Base-by-base conservation (phyloP, 2,329 filamentous ascomycete genomes). In the Fusarium aywerte region DNA sequence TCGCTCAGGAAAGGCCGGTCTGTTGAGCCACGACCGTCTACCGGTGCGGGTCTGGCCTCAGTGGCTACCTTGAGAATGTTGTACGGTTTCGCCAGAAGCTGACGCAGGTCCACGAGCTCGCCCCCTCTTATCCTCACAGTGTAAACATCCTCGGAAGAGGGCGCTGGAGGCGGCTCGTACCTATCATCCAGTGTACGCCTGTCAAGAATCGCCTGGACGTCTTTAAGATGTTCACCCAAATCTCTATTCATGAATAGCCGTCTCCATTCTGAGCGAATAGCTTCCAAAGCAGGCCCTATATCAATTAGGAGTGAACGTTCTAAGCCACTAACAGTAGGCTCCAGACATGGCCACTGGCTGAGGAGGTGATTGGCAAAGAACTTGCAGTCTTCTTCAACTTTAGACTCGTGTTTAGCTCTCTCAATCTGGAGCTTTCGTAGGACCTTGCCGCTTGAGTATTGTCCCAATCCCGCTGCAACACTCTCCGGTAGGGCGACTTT, bases 211-310 rank as follows among this genome's bases (percentile, higher is more conserved):
- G 29, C 15, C 36, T 73, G 71, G 2, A 73, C 65, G 3, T 40
- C 23, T 23, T 64, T 43, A 13, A 73, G 35, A 16, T 73, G 67
- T 10, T 62, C 58, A 8, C 62, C 51, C 16, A 73, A 27, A 27
- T 72, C 69, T 40, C 55, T 56, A 21, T 73, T 73, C 54, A 62
- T 67, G 27, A 57, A 72, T 7, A 73, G 35, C 3, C 71, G 67
- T 40, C 49, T 72, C 71, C 71, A 74, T 57, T 74, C 72, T 13
- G 72, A 58, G 4, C 72, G 62, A 12, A 74, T 67, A 7, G 61
- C 65, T 21, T 71, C 65, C 47, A 74, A 40, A 7, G 70, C 72
- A 25, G 58, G 43, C 8, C 53, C 63, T 3, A 74, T 57, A 7
- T 74, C 72, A n/a, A 74, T 45, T 29, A 74, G 40, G 3, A 73